A percentile compares a stretch with the other conserved stretches of the same genome.
Conservation (phyloP, 2,329 filamentous ascomycete species). For the Akanthomyces lecanii region DNA sequence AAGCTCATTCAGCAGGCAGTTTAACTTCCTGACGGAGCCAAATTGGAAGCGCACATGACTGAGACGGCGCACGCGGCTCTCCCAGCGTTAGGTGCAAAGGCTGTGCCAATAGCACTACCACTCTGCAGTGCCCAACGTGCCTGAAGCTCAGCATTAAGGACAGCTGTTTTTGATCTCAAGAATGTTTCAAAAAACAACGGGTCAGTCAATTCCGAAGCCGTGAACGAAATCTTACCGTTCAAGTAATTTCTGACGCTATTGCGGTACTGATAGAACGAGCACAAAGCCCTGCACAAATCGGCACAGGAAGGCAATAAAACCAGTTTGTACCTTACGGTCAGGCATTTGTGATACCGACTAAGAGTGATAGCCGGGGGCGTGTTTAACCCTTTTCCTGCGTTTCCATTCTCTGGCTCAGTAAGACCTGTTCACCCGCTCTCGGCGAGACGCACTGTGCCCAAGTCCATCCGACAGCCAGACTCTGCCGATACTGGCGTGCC, state of each 20-base stretch:
- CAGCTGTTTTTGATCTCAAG: constrained; percentile 95
- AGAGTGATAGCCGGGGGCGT: constrained; percentile 75
- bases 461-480: constrained; percentile 77
- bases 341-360: constrained; percentile 66
- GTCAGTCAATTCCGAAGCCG: constrained; percentile 47
- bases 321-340: constrained; percentile 41
- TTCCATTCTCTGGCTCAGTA: constrained; percentile 72
- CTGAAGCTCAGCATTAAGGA: constrained; percentile 81
- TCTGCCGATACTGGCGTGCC: constrained; percentile 82
- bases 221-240: neutral
- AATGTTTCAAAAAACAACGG: constrained; percentile 99
- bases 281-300: constrained; percentile 69
- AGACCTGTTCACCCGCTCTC: constrained; percentile 86
- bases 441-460: constrained; percentile 65
- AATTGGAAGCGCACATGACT: neutral
- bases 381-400: constrained; percentile 93
- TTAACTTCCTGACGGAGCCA: neutral
- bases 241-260: constrained; percentile 11
- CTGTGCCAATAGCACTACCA: constrained; percentile 79
- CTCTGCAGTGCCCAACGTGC: constrained; percentile 91
- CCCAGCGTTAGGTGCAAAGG: constrained; percentile 37
- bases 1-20: neutral
- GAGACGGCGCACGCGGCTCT: neutral
- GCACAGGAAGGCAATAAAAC: constrained; percentile 36
- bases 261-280: constrained; percentile 55